Evolutionary conservation across 192 early-diverging fungal genomes (phyloP).

Genomic region (Coemansia sp.): DNA sequence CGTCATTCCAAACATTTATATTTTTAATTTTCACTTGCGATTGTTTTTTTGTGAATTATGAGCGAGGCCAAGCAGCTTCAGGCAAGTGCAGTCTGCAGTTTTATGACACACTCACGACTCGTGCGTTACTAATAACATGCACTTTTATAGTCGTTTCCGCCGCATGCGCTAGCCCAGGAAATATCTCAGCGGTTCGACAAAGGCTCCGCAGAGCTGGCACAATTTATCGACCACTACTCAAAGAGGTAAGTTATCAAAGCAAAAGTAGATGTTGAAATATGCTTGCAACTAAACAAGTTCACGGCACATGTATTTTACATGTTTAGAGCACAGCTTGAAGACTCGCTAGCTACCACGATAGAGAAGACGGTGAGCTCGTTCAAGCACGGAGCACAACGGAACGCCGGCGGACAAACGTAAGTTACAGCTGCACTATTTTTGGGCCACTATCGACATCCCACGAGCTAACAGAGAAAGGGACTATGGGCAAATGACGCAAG

Average conservation of each 20-base stretch:
- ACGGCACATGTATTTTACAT: not conserved
- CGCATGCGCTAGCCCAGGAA: conserved; percentile 34
- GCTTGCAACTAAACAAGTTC: too few relatives aligned
- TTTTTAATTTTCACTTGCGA: not conserved
- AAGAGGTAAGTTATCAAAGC: conserved; percentile 25
- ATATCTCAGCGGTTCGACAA: conserved; percentile 28
- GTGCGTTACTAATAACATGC: not conserved
- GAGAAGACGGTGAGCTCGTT: conserved; percentile 20
- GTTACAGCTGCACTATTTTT: not conserved
- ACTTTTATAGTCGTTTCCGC: conserved; percentile 29
- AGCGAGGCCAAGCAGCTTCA: conserved; percentile 26
- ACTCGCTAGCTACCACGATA: conserved; percentile 27
- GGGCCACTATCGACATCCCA: not conserved
- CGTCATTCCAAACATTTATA: not conserved
- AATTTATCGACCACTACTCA: conserved; percentile 40
- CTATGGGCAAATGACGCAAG: not conserved
- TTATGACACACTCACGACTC: not conserved
- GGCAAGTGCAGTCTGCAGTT: conserved; percentile 8
- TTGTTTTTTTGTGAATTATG: conserved; percentile 14
- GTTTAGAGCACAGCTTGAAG: conserved; percentile 37
- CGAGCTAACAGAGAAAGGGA: not conserved
- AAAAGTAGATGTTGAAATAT: too few relatives aligned
- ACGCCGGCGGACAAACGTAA: conserved; percentile 4
- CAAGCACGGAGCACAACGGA: not conserved
- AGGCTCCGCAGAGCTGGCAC: conserved; percentile 25